Base-by-base conservation (phyloP, 495 filamentous ascomycete genomes). In the Jackrogersella multiformis region DNA sequence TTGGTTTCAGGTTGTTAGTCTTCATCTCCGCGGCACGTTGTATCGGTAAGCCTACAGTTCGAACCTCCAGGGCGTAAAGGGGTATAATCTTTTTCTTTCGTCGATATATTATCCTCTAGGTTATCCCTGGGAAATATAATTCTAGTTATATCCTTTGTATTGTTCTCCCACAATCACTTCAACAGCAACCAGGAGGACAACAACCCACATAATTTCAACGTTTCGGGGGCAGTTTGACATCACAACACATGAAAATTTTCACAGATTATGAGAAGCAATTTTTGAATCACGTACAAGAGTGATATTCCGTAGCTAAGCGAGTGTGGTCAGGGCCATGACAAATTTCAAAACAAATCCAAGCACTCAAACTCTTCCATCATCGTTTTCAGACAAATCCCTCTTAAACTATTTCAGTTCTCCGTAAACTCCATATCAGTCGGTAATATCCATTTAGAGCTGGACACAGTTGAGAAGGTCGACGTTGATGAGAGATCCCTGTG, bases 261-360 rank as follows among this genome's bases (percentile, higher is more conserved):
- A 32, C 26, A 20, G 39, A 23, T 18, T 0, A 21, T 10, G 15
- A 61, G n/a, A 12, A 51, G 2, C 4, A 23, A 4, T n/a, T 32
- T 34, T 15, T 56, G 44, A 35, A 46, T 56, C 51, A 48, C 48
- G 10, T 45, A 59, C 5, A 34, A 55, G 45, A 39, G 18, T 48
- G n/a, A 24, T 39, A 49, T 64, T 56, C 12, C 28, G 28, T 54
- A 69, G 15, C 48, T 71, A 68, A 68, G 66, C 38, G 71, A 74
- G 48, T 56, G 64, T 71, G 38, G 34, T 66, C 64, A 72, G 61
- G 68, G 69, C 68, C 64, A 28, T 68, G 64, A 74, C 45, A 55
- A n/a, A 54, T 55, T 26, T 49, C 18, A 38, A 56, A 69, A 12
- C 18, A 56, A 49, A 64, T 32, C 32, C 56, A 18, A 65, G 6